Conservation (phyloP, 352 stramenopile genomes). For the Elongisporangium prolatum region DNA sequence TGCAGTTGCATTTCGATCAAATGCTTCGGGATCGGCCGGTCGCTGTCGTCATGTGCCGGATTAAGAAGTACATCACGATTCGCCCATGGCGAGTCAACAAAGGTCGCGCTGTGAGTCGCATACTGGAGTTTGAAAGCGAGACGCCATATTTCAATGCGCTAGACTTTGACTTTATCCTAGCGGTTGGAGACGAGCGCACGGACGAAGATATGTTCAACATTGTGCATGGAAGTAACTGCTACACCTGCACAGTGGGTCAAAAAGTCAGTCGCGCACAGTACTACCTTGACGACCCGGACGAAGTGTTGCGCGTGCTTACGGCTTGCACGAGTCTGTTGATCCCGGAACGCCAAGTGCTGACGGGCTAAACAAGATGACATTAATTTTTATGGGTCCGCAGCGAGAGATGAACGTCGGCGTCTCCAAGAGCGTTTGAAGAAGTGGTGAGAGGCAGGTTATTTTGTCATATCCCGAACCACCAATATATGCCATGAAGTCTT, state of each 20-base stretch:
- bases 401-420: background rate
- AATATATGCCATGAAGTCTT: no score
- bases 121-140: slow-evolving; percentile 82
- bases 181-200: slow-evolving; percentile 79
- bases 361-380: slow-evolving; percentile 1
- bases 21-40: slow-evolving; percentile 84
- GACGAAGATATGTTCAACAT: slow-evolving; percentile 91
- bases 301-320: slow-evolving; percentile 71
- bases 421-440: no score
- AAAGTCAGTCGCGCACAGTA: slow-evolving; percentile 87
- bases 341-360: slow-evolving; percentile 25
- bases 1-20: slow-evolving; percentile 88
- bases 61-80: slow-evolving; percentile 88
- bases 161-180: slow-evolving; percentile 86
- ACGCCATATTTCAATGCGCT: slow-evolving; percentile 65
- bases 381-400: background rate
- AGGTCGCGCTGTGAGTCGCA: slow-evolving; percentile 72
- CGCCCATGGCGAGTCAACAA: slow-evolving; percentile 86
- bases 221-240: slow-evolving; percentile 85
- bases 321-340: slow-evolving; percentile 54
- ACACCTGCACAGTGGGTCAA: slow-evolving; percentile 83
- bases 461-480: background rate
- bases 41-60: slow-evolving; percentile 82
- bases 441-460: background rate
- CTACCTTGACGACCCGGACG: slow-evolving; percentile 75